Base-by-base conservation (phyloP, 2,329 filamentous ascomycete species). In the Drechslerella dactyloides region DNA sequence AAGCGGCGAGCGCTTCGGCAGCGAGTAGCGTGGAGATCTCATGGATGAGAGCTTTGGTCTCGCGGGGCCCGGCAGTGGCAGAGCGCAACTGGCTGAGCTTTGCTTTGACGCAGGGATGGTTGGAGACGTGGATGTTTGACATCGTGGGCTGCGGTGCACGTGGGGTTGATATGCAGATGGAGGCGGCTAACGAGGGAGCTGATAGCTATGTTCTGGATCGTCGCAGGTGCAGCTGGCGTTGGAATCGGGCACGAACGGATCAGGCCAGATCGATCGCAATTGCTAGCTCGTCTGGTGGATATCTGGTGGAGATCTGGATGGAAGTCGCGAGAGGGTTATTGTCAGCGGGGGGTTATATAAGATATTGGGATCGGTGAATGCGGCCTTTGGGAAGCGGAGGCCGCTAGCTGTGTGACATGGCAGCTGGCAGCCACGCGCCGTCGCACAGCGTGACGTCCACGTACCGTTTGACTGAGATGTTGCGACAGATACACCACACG, bases 31-130 rank as follows among this genome's bases (percentile, higher is more conserved):
- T 83, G 6, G 90, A 83, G 74, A 97, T 96, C 74, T 97, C 93
- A 78, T 96, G 87, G 73, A 97, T 86, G 54, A 97, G 84, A 6
- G 85, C 81, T 80, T 93, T 92, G 75, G 91, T 92, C 63, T 96
- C 90, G 69, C 87, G 85, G 2, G 90, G 84, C 69, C 84, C 85
- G 56, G 90, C 87, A 46, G 82, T 84, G 64, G 86, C 83, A 44
- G 90, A 94, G 70, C 93, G 89, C 52, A 97, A 86, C 81, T 94
- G 90, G 76, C 90, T 93, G 77, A 97, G 87, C 83, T 97, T 97
- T 76, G 90, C 91, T 76, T 85, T 84, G 46, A 97, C 84, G 80
- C 91, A 96, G 37, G 93, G 93, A 80, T 97, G 93, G 15, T 82
- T 83, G 42, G 92, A 96, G 78, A 96, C 82, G 81, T 94, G 91